Base-by-base conservation (phyloP, 495 filamentous ascomycete species). In the Daldinia bambusicola region DNA sequence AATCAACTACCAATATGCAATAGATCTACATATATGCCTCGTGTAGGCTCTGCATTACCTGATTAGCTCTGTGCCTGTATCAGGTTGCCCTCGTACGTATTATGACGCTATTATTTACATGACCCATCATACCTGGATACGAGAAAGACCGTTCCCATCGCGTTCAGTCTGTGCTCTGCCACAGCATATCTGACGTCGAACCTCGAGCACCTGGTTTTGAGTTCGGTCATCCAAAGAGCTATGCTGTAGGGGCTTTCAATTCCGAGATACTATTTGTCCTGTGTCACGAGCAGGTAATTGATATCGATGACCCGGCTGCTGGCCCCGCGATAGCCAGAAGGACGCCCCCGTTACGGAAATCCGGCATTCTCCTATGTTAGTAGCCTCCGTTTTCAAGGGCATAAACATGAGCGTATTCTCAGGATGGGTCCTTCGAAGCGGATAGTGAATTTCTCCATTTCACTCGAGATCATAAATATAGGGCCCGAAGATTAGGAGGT, bases 211-310 rank as follows among this genome's bases (percentile, higher is more conserved):
- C 26, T 26, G 26, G 26, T 62, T 4, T 31, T 53, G 7, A 43
- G 65, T 55, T 32, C 22, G 2, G 30, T 20, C 34, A 1, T 26
- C 26, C 3, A 3, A 26, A 26, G 26, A 26, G 1, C 3, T 3
- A 26, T 26, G 26, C 26, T 26, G 26, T 55, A 67, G 56, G 7
- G 22, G 2, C 3, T 26, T 67, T 67, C 58, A 61, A 67, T 36
- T 34, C 57, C 9, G 48, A 45, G 36, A 67, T 67, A 61, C 7
- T 67, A 18, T 18, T 40, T 36, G 45, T 57, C 36, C 53, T 67
- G 16, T 67, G 65, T 32, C 41, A 13, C n/a, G 38, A 18, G 31
- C 65, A 61, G 41, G 57, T 67, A 12, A 30, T 67, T 12, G 57
- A 55, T 20, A 53, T 67, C 6, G 18, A 67, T 34, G 65, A 67